phyloP scores from a whole-genome alignment of 352 stramenopile species.

The Globisporangium emineosum region DNA sequence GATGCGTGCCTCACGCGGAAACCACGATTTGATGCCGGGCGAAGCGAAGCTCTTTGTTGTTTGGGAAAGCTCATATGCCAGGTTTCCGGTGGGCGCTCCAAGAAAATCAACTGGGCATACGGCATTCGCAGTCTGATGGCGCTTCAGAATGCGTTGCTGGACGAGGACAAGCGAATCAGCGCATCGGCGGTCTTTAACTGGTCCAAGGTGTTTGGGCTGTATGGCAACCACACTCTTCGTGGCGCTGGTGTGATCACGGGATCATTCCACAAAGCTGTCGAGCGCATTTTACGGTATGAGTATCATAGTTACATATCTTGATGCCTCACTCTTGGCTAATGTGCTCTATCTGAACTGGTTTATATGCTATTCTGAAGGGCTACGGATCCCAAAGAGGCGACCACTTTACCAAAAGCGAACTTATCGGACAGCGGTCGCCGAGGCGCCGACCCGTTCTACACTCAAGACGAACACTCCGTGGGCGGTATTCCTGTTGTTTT shows the following conservation, averaged over 20 bases:
- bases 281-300: slow-evolving; percentile 72
- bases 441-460: slow-evolving; percentile 42
- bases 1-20: slow-evolving; percentile 79
- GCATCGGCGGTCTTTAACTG: slow-evolving; percentile 83
- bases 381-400: slow-evolving; percentile 32
- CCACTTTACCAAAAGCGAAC: slow-evolving; percentile 32
- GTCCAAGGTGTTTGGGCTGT: slow-evolving; percentile 78
- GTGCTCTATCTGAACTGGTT: neutral
- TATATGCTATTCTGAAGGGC: slow-evolving; percentile 15
- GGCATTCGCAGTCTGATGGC: slow-evolving; percentile 82
- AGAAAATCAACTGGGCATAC: slow-evolving; percentile 81
- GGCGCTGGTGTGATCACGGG: slow-evolving; percentile 73
- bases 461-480: slow-evolving; percentile 62
- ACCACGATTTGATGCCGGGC: slow-evolving; percentile 59
- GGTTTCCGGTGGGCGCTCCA: slow-evolving; percentile 65
- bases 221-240: slow-evolving; percentile 79
- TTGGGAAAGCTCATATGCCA: slow-evolving; percentile 73
- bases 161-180: slow-evolving; percentile 78
- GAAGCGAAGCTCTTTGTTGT: slow-evolving; percentile 74
- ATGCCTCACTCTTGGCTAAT: neutral
- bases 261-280: slow-evolving; percentile 76
- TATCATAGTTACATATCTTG: neutral
- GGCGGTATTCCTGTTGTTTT: slow-evolving; percentile 73
- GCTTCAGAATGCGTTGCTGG: slow-evolving; percentile 70
- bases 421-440: slow-evolving; percentile 29